Base-by-base conservation (phyloP, 73 alveolate species). In the Tetrahymena malaccensis region DNA sequence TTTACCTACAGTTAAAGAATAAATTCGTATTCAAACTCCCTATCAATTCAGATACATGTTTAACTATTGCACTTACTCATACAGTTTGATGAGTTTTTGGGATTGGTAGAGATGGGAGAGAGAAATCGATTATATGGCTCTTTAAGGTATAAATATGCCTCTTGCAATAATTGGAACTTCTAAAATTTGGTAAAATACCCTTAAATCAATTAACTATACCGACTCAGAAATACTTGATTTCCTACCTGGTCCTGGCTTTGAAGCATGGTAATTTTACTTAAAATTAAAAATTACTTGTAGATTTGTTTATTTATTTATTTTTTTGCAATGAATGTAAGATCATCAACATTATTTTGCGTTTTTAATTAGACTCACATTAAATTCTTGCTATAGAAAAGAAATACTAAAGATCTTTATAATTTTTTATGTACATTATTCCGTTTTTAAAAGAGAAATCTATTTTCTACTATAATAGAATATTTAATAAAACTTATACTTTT, bases 91-190 rank as follows among this genome's bases (percentile, higher is more conserved):
- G 89, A 70, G 89, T 70, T 70, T 70, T 70, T 96, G 97, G 97
- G 96, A 96, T 94, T 96, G 97, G 97, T 19, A 96, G 83, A 96
- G 97, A 94, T 96, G 97, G 97, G 97, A 96, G 95, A 96, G 97
- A 96, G 97, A 96, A 96, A 96, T 96, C 11, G 97, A 96, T 94
- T 96, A 95, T 94, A 96, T 96, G 97, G 97, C 97, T 94, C 44
- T 96, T 38, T 94, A 96, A 94, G 97, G 97, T 85, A 94, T 96
- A 85, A 96, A 96, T 84, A 94, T 96, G 85, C 97, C 97, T 96
- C 95, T 96, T 83, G 97, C 97, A 93, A 94, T 96, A 55, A 93
- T 96, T 58, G 97, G 97, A 1, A 85, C 95, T 85, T 96, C 94
- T 94, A 94, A 96, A 94, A 96, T 96, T 5, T 85, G 96, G 93